Evolutionary conservation across 139 green algal genomes (phyloP), one percentile per base, ranked within the genome.

Genomic region (Zygnema cylindricum): DNA sequence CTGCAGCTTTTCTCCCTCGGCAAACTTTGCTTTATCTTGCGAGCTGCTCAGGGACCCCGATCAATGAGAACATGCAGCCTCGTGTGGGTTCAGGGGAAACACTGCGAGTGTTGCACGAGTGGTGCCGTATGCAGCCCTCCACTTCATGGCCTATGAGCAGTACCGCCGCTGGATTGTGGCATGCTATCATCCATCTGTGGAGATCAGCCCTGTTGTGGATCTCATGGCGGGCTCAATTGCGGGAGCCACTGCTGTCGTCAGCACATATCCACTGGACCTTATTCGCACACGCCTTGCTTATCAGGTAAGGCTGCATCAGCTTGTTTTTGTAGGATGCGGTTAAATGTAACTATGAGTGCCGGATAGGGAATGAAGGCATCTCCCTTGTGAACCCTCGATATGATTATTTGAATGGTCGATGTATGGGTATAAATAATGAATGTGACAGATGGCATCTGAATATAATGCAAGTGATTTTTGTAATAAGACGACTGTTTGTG

Each of bases 211-310:
- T 39, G 35, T n/a, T 2, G 78, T 89, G 21, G 85, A 90, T 41
- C 49, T 90, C 30, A 41, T 76, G 7, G 85, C 85, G 2, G 85
- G 85, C 32, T 96, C 95, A 1, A 81, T 91, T 7, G 93, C 95
- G 30, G 96, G 96, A 23, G 96, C 95, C 36, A 97, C 91, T 2
- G 96, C 96, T 1, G 96, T 98, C 40, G 25, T 97, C 55, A 36
- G 95, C 0, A 98, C 96, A 0, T 98, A 98, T 89, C 96, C 96
- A 0, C 91, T 98, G 32, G 96, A 98, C 92, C 76, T 98, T 1
- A 93, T 98, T 1, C 89, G 96, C 3, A 98, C 96, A 0, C 92
- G 96, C 0, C 90, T 98, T 55, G 96, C 96, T 0, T 98, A 93
- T 81, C 81, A 89, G 81, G 84, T 87, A 54, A 85, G 16, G 71